A percentile compares a stretch with the other conserved stretches of the same genome.
phyloP scores from a whole-genome alignment of 2,329 filamentous ascomycete genomes.

The Claviceps digitariae region DNA sequence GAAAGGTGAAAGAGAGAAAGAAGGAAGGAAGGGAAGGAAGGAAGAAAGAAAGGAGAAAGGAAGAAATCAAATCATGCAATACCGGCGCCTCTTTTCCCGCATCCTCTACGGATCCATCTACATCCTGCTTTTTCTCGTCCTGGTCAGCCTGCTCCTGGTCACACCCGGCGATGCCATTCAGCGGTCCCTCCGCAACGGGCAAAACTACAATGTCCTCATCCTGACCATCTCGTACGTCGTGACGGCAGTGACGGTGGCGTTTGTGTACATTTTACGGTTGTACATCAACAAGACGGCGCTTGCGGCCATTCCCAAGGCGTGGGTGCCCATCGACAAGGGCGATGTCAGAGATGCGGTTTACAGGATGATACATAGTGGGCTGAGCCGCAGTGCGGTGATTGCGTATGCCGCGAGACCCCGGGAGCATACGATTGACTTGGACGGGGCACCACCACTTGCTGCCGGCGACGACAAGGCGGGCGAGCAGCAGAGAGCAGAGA shows the following conservation, averaged over 20 bases:
- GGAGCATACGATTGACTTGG: conserved; percentile 10
- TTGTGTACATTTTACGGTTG: conserved; percentile 73
- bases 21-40: neutral
- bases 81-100: conserved; percentile 47
- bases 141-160: conserved; percentile 60
- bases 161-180: conserved; percentile 71
- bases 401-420: conserved; percentile 48
- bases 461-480: conserved; percentile 1
- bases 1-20: neutral
- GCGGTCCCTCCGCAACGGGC: conserved; percentile 53
- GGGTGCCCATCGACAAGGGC: conserved; percentile 74
- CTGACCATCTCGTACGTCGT: conserved; percentile 63
- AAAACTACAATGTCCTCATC: conserved; percentile 72
- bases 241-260: conserved; percentile 53
- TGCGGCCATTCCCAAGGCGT: conserved; percentile 70
- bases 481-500: conserved; percentile 8
- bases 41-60: neutral
- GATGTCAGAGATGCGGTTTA: conserved; percentile 66
- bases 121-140: conserved; percentile 58
- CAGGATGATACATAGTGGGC: conserved; percentile 57
- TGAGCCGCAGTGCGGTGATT: conserved; percentile 66
- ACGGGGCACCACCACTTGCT: conserved; percentile 7
- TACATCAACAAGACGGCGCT: conserved; percentile 75
- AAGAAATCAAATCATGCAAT: conserved; percentile 6
- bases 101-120: conserved; percentile 75